Evolutionary conservation across 306 rosid species (phyloP).

Genomic region (Cucumis cinereus): DNA sequence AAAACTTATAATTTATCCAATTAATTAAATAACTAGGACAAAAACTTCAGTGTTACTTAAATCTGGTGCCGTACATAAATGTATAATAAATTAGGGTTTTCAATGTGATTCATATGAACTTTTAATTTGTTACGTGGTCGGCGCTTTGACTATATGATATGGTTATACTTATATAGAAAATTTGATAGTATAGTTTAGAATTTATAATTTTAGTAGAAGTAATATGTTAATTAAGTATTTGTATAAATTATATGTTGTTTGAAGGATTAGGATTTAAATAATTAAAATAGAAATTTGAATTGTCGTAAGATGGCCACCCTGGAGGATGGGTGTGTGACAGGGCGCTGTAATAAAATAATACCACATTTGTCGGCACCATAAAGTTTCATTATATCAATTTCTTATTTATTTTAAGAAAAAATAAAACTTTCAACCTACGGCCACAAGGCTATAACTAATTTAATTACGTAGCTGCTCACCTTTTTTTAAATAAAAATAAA

Average conservation of each 20-base stretch:
- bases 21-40: neutral
- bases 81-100: neutral
- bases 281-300: no score
- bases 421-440: neutral
- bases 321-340: no score
- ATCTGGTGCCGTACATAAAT: neutral
- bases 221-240: no score
- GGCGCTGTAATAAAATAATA: neutral
- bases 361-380: conserved; percentile 2
- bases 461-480: neutral
- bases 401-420: no score
- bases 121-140: neutral
- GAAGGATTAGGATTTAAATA: no score
- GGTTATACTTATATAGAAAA: no score
- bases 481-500: no score
- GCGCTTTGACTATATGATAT: neutral
- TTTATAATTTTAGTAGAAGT: no score
- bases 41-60: neutral
- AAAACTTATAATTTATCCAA: neutral
- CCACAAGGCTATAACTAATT: neutral
- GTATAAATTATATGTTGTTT: no score
- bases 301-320: no score
- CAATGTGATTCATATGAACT: neutral
- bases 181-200: no score
- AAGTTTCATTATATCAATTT: neutral